Base-by-base conservation (phyloP, 1,284 basidiomycete genomes). In the Chiua sp. region DNA sequence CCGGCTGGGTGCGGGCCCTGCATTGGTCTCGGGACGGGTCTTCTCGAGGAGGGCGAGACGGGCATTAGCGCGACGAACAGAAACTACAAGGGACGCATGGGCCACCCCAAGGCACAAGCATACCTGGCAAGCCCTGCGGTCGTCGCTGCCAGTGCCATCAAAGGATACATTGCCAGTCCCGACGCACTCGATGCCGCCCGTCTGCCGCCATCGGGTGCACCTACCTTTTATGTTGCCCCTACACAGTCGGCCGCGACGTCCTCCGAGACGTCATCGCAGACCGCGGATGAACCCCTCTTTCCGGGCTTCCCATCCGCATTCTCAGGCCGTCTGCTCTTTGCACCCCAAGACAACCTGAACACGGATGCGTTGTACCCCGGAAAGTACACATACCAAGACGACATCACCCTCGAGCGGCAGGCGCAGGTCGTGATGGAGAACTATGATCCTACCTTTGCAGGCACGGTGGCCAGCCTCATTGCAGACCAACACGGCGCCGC, bases 31-130 rank as follows among this genome's bases (percentile, higher is more conserved):
- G 97, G 97, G 5, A 90, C 90, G 2, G 98, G 98, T 18, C 79
- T 99, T 56, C 80, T 99, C 28, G 90, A 98, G 74, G 96, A 98
- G 69, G 97, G 97, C 5, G 85, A 99, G 77, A 90, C 91, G 3
- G 97, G 97, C 1, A 99, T 99, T 74, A 96, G 93, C 67, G 97
- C 98, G 8, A 99, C 97, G 16, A 99, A 99, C 78, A 84, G 97
- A 74, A 99, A 99, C 74, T 99, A 98, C 80, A 99, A 99, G 80
- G 97, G 97, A 7, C 84, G 97, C 13, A 99, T 99, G 97, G 97
- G 97, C 2, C 88, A 91, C 68, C 97, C 98, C 0, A 93, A 96
- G 53, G 97, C 97, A 0, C 87, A 92, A 65, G 97, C 97, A 0
- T 99, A 99, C 78, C 87, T 99, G 32, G 96, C 96, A 7, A 96